Conservation (phyloP, 192 early-diverging fungal species). For the Podila minutissima region DNA sequence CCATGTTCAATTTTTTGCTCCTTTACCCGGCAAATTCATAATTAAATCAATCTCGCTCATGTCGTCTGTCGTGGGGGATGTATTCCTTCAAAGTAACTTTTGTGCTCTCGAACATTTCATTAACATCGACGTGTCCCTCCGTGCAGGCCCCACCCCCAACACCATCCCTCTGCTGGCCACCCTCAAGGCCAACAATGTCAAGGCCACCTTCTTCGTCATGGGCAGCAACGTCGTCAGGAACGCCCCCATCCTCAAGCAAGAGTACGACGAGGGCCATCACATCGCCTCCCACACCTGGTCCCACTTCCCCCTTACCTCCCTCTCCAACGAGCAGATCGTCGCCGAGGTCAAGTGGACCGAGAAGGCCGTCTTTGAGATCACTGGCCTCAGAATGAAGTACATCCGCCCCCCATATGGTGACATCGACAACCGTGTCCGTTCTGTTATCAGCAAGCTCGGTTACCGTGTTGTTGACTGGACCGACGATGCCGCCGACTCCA, state of each 20-base stretch:
- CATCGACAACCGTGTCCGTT: constrained; percentile 66
- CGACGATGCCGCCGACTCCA: constrained; percentile 52
- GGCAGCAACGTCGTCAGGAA: constrained; percentile 55
- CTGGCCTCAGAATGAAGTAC: constrained; percentile 57
- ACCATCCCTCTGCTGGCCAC: constrained; percentile 47
- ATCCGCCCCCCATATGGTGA: constrained; percentile 68
- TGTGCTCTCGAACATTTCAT: too few relatives aligned
- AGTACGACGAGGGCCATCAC: constrained; percentile 53
- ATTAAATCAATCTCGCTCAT: too few relatives aligned
- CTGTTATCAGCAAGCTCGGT: constrained; percentile 63
- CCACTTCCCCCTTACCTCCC: constrained; percentile 61
- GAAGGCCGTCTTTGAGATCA: constrained; percentile 52
- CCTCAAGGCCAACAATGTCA: constrained; percentile 52
- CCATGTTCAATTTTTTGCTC: too few relatives aligned
- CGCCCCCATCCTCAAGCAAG: constrained; percentile 49
- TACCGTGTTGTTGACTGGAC: constrained; percentile 50
- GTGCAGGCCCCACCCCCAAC: constrained; percentile 55
- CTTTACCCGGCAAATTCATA: too few relatives aligned
- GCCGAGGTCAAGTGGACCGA: constrained; percentile 70
- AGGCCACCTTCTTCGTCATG: constrained; percentile 64
- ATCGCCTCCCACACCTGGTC: constrained; percentile 64
- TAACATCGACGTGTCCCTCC: too few relatives aligned
- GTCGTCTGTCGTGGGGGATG: too few relatives aligned
- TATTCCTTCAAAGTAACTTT: too few relatives aligned
- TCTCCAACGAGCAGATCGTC: constrained; percentile 64